phyloP scores from a whole-genome alignment of 805 yeast species.

The Saccharomycopsis babjevae region DNA sequence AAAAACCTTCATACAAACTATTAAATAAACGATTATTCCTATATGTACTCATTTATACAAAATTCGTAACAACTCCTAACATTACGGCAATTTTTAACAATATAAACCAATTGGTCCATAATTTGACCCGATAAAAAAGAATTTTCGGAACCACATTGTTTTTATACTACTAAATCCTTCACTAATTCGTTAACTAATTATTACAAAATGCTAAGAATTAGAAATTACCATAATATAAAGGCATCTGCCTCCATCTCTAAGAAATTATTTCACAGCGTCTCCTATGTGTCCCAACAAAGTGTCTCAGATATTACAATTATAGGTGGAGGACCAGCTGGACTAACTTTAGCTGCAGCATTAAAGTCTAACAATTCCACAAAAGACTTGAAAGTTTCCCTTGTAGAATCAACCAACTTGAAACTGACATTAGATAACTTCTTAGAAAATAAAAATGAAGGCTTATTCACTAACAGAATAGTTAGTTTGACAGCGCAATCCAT shows the following conservation, averaged over 20 bases:
- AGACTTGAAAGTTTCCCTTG: slow-evolving; percentile 50
- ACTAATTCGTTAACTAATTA: no score
- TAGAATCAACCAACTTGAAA: slow-evolving; percentile 62
- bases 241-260: not conserved
- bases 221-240: no score
- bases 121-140: no score
- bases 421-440: slow-evolving; percentile 37
- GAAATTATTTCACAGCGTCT: not conserved
- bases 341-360: slow-evolving; percentile 74
- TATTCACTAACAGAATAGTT: slow-evolving; percentile 68
- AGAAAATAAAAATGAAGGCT: slow-evolving; percentile 18
- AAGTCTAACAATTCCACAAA: slow-evolving; percentile 55
- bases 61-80: no score
- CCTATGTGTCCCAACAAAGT: not conserved
- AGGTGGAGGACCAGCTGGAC: slow-evolving; percentile 97
- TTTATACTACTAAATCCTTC: no score
- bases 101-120: no score
- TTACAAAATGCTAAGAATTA: no score
- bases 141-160: no score
- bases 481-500: slow-evolving; percentile 79
- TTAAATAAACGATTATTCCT: no score
- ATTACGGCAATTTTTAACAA: no score
- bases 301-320: slow-evolving; percentile 66
- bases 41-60: no score
- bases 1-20: no score